phyloP scores from a whole-genome alignment of 2,329 filamentous ascomycete genomes.

The Diplodia mutila region DNA sequence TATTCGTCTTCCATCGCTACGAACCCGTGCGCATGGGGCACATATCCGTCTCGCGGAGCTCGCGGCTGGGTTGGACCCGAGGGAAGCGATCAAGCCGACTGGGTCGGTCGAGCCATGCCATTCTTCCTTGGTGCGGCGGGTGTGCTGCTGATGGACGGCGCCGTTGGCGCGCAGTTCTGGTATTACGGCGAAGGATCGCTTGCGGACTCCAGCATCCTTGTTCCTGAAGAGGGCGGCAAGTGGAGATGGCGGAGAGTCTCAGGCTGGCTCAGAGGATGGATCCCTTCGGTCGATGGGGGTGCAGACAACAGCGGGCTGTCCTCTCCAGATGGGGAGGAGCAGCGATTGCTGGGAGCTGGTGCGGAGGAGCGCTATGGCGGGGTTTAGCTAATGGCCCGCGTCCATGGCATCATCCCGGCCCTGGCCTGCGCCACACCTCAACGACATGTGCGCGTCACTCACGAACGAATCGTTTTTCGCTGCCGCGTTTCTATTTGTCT shows the following conservation, averaged over 20 bases:
- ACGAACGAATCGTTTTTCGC: not conserved
- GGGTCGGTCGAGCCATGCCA: slow-evolving; percentile 62
- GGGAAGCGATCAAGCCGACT: slow-evolving; percentile 59
- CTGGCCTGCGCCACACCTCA: slow-evolving; percentile 1
- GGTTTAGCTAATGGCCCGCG: slow-evolving; percentile 7
- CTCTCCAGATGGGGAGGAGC: slow-evolving; percentile 13
- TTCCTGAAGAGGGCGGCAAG: slow-evolving; percentile 40
- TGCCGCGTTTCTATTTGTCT: not conserved
- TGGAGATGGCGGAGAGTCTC: slow-evolving; percentile 62
- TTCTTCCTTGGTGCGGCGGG: slow-evolving; percentile 70
- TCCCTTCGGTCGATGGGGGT: slow-evolving; percentile 45
- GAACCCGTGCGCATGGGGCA: slow-evolving; percentile 66
- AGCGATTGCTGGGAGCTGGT: slow-evolving; percentile 14
- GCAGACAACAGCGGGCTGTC: not conserved
- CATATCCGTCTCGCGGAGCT: slow-evolving; percentile 59
- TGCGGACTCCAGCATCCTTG: slow-evolving; percentile 52
- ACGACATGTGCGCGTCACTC: not conserved
- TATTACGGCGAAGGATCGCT: slow-evolving; percentile 57
- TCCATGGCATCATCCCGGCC: not conserved
- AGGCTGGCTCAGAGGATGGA: slow-evolving; percentile 70
- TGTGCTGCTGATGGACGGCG: slow-evolving; percentile 64
- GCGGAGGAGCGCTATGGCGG: slow-evolving; percentile 20
- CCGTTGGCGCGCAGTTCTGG: slow-evolving; percentile 65
- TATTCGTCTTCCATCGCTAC: slow-evolving; percentile 65
- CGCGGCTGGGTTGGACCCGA: slow-evolving; percentile 63